phyloP scores from a whole-genome alignment of 1,139 yeast species.

The Nematodospora anomalae region DNA sequence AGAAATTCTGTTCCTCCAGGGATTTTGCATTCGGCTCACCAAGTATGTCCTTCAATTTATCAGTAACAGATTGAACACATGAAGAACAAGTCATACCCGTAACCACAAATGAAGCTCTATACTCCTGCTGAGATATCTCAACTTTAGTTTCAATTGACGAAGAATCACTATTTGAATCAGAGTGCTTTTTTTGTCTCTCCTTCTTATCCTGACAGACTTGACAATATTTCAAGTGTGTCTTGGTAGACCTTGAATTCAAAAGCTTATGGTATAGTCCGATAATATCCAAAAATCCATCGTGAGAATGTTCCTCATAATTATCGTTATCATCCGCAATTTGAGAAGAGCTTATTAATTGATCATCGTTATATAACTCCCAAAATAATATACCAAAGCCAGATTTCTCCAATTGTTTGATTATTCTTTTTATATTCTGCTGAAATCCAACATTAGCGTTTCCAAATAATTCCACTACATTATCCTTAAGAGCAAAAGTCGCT shows the following conservation, averaged over 20 bases:
- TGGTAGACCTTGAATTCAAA: conserved; percentile 13
- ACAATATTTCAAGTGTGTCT: conserved; percentile 33
- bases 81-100: conserved; percentile 70
- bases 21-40: conserved; percentile 10
- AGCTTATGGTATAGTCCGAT: conserved; percentile 15
- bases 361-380: conserved; percentile 32
- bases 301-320: conserved; percentile 4
- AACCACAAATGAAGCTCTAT: conserved; percentile 53
- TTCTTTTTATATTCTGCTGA: conserved; percentile 21
- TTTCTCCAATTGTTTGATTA: conserved; percentile 23
- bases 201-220: conserved; percentile 26
- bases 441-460: conserved; percentile 14
- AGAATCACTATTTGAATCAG: conserved; percentile 11
- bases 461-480: conserved; percentile 25
- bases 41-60: conserved; percentile 34
- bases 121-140: conserved; percentile 29
- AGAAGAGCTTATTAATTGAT: conserved; percentile 16
- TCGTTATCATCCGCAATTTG: conserved; percentile 5
- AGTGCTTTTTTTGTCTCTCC: conserved; percentile 1
- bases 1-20: conserved; percentile 27
- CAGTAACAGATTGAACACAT: conserved; percentile 51
- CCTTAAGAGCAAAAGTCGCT: conserved; percentile 17
- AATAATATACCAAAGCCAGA: conserved; percentile 34
- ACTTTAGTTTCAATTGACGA: conserved; percentile 30
- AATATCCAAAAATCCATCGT: conserved; percentile 19